Evolutionary conservation across 176 grass and related monocot genomes (phyloP).

Genomic region (Microstegium vimineum): DNA sequence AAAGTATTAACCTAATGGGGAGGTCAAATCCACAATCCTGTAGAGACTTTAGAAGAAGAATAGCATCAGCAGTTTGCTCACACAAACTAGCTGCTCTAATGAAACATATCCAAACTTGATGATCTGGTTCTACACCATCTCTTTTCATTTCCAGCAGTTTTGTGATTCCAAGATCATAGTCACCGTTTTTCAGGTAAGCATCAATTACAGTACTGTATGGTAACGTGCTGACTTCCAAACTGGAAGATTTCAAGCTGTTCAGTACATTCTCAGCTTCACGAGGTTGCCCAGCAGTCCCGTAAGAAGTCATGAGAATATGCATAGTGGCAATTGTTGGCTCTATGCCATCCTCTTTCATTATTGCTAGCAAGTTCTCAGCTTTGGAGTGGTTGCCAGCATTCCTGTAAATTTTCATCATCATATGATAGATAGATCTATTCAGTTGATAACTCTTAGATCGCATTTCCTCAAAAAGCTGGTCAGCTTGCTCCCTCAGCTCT

Average conservation of each 20-base stretch:
- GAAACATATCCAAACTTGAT: constrained; percentile 96
- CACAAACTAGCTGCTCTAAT: constrained; percentile 92
- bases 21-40: constrained; percentile 78
- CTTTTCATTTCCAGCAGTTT: constrained; percentile 75
- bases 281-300: constrained; percentile 68
- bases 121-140: constrained; percentile 79
- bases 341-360: constrained; percentile 79
- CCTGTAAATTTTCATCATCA: constrained; percentile 94
- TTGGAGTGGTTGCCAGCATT: constrained; percentile 72
- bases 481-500: constrained; percentile 76
- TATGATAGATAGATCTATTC: constrained; percentile 80
- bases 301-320: constrained; percentile 95
- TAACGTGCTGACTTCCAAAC: constrained; percentile 61
- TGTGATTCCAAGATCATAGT: constrained; percentile 63
- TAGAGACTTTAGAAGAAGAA: constrained; percentile 74
- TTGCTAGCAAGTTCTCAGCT: constrained; percentile 67
- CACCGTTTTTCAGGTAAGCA: constrained; percentile 84
- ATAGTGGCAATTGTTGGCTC: constrained; percentile 82
- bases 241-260: constrained; percentile 67
- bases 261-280: constrained; percentile 81
- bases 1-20: constrained; percentile 62
- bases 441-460: constrained; percentile 58
- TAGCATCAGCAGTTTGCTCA: constrained; percentile 56
- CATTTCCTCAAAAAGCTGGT: constrained; percentile 75
- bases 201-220: constrained; percentile 87